Evolutionary conservation across 169 alveolate species (phyloP), one percentile per base, ranked within the genome.

Genomic region (Toxoplasma gondii): DNA sequence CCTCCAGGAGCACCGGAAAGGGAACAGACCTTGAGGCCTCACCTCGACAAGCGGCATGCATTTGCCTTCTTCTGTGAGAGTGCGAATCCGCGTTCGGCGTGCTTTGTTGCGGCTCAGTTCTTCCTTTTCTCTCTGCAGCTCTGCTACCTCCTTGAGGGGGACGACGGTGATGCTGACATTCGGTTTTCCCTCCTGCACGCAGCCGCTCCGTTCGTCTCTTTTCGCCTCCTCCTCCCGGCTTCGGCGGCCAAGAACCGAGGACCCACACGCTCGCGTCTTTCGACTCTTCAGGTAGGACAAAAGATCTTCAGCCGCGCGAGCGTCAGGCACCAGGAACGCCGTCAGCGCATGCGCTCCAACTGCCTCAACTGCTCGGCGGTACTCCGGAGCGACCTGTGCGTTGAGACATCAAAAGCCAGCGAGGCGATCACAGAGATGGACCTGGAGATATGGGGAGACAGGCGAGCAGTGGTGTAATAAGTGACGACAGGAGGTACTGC

Each of bases 341-440:
- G 74, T 44, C 45, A 91, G 70, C 19, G 81, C 69, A 29, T 38
- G 81, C 1, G 81, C 88, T 7, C 81, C 93, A 17, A 45, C 38
- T 5, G 93, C 69, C 53, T 91, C 93, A 0, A 91, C 88, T 2
- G 93, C 93, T 1, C 88, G 87, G 1, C 53, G 78, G 44, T 91
- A 91, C 88, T 91, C 93, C 39, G 90, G 4, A 27, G 39, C 90
- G 43, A 91, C 93, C 93, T 88, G 67, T 9, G 39, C 41, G n/a
- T 24, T 16, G 70, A 58, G 70, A 24, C n/a, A 24, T 24, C n/a
- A 16, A 36, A 16, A 74, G 84, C 1, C 22, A 31, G 49, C 45
- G 84, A 31, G n/a, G 43, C 82, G 29, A n/a, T 17, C 12, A 7
- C 9, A 10, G 38, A 69, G 82, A 22, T 7, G 82, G 9, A 7